Evolutionary conservation across 1,284 basidiomycete genomes (phyloP).

Genomic region (Ustilago trichophora): DNA sequence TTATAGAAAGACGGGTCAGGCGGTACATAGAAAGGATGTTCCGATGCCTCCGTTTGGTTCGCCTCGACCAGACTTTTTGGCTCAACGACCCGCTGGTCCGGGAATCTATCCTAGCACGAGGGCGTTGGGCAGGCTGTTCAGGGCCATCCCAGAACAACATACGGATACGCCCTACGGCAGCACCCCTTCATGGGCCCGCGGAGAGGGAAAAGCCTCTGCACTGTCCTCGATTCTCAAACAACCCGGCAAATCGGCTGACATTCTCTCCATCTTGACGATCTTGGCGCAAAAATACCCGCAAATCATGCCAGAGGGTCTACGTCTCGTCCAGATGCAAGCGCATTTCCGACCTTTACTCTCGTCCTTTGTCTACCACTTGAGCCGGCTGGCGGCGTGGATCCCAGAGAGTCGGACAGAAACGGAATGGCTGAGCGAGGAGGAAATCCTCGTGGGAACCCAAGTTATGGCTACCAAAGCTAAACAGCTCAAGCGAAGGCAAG

Average conservation of each 20-base stretch:
- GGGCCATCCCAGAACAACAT: conserved; percentile 24
- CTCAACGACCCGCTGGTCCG: conserved; percentile 13
- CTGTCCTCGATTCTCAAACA: conserved; percentile 17
- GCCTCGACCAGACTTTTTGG: conserved; percentile 20
- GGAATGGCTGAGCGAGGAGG: conserved; percentile 38
- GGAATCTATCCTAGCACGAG: conserved; percentile 19
- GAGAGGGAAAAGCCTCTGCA: conserved; percentile 6
- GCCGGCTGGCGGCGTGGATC: conserved; percentile 33
- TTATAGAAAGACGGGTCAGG: conserved; percentile 50
- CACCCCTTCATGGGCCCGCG: conserved; percentile 4
- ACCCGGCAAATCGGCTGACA: conserved; percentile 15
- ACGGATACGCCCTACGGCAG: conserved; percentile 26
- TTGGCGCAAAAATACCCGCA: conserved; percentile 12
- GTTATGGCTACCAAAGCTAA: conserved; percentile 29
- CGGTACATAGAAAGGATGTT: conserved; percentile 27
- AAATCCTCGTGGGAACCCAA: conserved; percentile 35
- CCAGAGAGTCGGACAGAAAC: conserved; percentile 27
- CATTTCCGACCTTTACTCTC: conserved; percentile 16
- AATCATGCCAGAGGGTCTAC: conserved; percentile 9
- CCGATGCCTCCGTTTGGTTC: conserved; percentile 17
- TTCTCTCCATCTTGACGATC: conserved; percentile 11
- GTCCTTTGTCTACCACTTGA: conserved; percentile 31
- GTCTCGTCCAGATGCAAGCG: conserved; percentile 14
- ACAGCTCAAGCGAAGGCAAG: conserved; percentile 25
- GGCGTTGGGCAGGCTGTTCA: conserved; percentile 21